These are phyloP conservation scores for Pholiota conissans DNA, from an alignment of 768 basidiomycete genomes.

Conservation along the genomic window DNA sequence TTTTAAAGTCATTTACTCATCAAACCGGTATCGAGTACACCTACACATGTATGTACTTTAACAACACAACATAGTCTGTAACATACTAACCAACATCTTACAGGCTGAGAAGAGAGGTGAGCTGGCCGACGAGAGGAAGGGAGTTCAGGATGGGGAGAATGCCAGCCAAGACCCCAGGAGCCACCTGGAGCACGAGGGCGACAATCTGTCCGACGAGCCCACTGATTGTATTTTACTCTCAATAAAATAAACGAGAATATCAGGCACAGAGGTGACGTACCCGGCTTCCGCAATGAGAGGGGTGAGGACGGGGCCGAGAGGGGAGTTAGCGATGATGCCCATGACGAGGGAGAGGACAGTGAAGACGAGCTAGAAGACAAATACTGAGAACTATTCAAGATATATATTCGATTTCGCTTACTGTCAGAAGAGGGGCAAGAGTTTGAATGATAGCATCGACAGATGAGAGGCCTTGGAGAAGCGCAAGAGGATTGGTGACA, in stretches of 20 bases:
- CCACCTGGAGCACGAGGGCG: background rate
- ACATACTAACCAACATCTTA: too few relatives aligned
- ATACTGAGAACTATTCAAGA: background rate
- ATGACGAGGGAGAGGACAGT: background rate
- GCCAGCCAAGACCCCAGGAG: background rate
- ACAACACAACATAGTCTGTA: too few relatives aligned
- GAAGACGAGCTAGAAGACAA: background rate
- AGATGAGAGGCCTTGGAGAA: slow-evolving; percentile 12
- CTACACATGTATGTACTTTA: too few relatives aligned
- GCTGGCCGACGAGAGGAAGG: too few relatives aligned
- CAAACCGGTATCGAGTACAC: too few relatives aligned
- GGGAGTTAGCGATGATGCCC: background rate
- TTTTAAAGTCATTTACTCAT: too few relatives aligned
- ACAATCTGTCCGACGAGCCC: background rate
- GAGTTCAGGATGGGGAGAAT: background rate
- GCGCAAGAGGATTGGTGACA: slow-evolving; percentile 13
- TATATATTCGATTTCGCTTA: slow-evolving; percentile 2
- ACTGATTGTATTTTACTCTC: too few relatives aligned
- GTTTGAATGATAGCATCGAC: slow-evolving; percentile 13
- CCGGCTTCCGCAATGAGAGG: background rate
- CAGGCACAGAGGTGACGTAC: background rate
- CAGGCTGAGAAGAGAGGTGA: too few relatives aligned
- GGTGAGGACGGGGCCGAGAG: background rate
- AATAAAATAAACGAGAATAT: background rate
- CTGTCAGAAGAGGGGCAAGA: slow-evolving; percentile 19